Conservation (phyloP, 1,284 basidiomycete species). For the Fomitopsis schrenkii region DNA sequence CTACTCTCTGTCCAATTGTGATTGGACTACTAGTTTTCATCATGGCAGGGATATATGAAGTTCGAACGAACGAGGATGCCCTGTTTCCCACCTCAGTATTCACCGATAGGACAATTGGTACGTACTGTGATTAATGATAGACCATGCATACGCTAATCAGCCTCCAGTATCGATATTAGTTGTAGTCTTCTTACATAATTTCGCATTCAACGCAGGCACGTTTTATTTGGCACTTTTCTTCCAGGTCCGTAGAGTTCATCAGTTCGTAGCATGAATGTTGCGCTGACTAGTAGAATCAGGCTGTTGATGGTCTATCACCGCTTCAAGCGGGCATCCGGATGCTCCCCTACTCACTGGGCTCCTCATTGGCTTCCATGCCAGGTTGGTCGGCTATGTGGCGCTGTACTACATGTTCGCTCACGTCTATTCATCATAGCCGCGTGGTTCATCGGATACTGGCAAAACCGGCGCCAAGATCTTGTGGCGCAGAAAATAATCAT, state of each 20-base stretch:
- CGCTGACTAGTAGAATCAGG: conserved; percentile 35
- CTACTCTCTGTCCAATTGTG: conserved; percentile 57
- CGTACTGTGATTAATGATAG: neutral
- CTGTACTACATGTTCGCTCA: neutral
- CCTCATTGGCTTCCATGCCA: conserved; percentile 76
- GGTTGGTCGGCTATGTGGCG: conserved; percentile 15
- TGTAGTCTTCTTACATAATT: conserved; percentile 73
- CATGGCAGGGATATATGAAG: conserved; percentile 61
- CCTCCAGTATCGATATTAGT: conserved; percentile 56
- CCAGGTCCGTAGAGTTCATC: conserved; percentile 45
- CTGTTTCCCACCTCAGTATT: conserved; percentile 67
- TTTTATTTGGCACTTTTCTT: conserved; percentile 79
- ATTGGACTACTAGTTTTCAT: conserved; percentile 51
- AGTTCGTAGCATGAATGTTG: neutral
- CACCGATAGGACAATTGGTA: conserved; percentile 54
- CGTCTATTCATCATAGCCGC: conserved; percentile 37
- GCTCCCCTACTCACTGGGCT: conserved; percentile 77
- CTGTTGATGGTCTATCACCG: conserved; percentile 60
- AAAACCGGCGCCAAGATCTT: conserved; percentile 51
- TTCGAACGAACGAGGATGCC: conserved; percentile 57
- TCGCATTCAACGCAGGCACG: conserved; percentile 76
- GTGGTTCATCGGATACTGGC: conserved; percentile 67
- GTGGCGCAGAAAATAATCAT: conserved; percentile 63
- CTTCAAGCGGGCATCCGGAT: conserved; percentile 66
- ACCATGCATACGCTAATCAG: conserved; percentile 4